Evolutionary conservation across 495 filamentous ascomycete species (phyloP).

Genomic region (Tuber brumale): DNA sequence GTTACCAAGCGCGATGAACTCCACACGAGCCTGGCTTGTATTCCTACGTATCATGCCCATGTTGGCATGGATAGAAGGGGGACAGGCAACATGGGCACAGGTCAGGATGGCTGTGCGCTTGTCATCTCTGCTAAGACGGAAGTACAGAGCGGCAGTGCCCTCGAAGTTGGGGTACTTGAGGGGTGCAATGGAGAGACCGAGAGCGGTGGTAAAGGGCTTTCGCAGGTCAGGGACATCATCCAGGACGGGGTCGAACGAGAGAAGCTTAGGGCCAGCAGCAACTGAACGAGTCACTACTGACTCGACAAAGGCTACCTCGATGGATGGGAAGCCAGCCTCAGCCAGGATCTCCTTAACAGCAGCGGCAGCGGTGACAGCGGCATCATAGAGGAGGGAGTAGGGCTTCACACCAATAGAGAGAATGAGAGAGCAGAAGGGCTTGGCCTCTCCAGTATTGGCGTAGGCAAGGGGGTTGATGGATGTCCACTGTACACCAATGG

Average conservation of each 20-base stretch:
- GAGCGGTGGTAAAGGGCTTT: conserved; percentile 8
- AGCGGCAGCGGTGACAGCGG: too few relatives aligned
- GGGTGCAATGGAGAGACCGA: conserved; percentile 17
- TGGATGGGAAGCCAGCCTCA: too few relatives aligned
- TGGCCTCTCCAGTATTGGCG: too few relatives aligned
- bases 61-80: neutral
- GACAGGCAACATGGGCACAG: neutral
- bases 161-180: conserved; percentile 12
- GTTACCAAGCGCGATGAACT: neutral
- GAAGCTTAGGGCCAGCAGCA: too few relatives aligned
- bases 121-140: neutral
- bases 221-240: conserved; percentile 7
- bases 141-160: neutral
- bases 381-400: too few relatives aligned
- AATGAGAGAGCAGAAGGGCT: too few relatives aligned
- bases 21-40: neutral
- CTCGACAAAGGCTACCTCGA: conserved; percentile 15
- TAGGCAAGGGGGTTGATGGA: too few relatives aligned
- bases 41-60: neutral
- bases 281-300: conserved; percentile 11
- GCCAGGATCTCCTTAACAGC: too few relatives aligned
- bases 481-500: too few relatives aligned
- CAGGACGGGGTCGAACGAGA: conserved; percentile 9
- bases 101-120: neutral
- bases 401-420: too few relatives aligned